These are phyloP conservation scores for Erigeron canadensis DNA, from an alignment of 129 eudicot genomes.

Conservation along the genomic window DNA sequence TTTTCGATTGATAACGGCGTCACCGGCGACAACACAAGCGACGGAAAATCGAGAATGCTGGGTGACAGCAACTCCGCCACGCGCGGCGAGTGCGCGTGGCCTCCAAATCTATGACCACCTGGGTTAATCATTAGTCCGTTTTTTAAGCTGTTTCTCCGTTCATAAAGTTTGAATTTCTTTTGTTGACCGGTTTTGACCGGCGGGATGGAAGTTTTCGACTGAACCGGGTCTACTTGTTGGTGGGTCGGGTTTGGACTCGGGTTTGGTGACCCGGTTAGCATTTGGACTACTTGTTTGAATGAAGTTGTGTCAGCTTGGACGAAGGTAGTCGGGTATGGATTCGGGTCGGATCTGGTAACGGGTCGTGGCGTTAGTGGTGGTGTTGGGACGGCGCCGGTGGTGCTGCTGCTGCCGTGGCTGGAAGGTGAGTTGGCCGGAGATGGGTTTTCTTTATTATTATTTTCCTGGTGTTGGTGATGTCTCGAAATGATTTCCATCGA, in stretches of 20 bases:
- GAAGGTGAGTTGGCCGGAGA: slow-evolving; percentile 58
- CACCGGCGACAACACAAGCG: slow-evolving; percentile 72
- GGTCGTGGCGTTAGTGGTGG: slow-evolving; percentile 71
- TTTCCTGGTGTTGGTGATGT: not conserved
- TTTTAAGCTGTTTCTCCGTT: slow-evolving; percentile 68
- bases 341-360: slow-evolving; percentile 63
- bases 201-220: slow-evolving; percentile 39
- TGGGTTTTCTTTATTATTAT: slow-evolving; percentile 39
- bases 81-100: slow-evolving; percentile 47
- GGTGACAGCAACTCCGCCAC: slow-evolving; percentile 76
- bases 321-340: slow-evolving; percentile 85
- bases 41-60: slow-evolving; percentile 84
- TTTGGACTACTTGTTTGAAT: slow-evolving; percentile 89
- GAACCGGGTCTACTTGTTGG: slow-evolving; percentile 41
- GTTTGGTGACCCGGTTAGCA: slow-evolving; percentile 88
- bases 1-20: slow-evolving; percentile 56
- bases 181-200: slow-evolving; percentile 65
- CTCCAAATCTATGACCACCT: slow-evolving; percentile 29
- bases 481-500: slow-evolving; percentile 53
- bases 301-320: slow-evolving; percentile 82
- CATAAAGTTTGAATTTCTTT: slow-evolving; percentile 75
- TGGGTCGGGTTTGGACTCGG: slow-evolving; percentile 21
- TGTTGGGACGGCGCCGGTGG: slow-evolving; percentile 32
- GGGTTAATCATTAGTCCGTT: slow-evolving; percentile 82
- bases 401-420: slow-evolving; percentile 52